phyloP scores from a whole-genome alignment of 1,139 yeast species.

The Scheffersomyces segobiensis region DNA sequence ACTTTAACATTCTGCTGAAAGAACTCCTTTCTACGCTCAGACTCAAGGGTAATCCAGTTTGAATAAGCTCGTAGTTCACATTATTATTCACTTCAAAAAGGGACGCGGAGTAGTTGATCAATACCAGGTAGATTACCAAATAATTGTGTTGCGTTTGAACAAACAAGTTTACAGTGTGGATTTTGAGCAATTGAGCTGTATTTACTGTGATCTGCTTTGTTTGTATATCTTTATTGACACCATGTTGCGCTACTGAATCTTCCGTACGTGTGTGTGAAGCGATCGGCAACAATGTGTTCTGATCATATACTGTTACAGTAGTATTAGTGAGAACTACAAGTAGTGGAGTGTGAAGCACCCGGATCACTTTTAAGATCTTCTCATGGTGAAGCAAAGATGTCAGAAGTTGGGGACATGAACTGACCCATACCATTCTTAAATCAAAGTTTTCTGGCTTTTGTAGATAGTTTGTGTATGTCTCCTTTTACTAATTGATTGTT shows the following conservation, averaged over 20 bases:
- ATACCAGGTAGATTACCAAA: conserved; percentile 36
- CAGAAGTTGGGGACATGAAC: conserved; percentile 34
- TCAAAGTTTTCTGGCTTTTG: not conserved
- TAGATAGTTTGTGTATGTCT: not conserved
- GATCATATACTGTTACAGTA: conserved; percentile 29
- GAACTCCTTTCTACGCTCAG: conserved; percentile 28
- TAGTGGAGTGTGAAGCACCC: conserved; percentile 36
- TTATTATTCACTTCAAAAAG: conserved; percentile 32
- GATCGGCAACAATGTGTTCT: conserved; percentile 35
- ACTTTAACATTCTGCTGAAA: conserved; percentile 29
- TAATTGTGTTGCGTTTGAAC: conserved; percentile 34
- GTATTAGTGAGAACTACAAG: conserved; percentile 31
- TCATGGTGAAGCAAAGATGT: conserved; percentile 26
- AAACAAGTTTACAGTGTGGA: conserved; percentile 30
- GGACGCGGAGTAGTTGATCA: conserved; percentile 31
- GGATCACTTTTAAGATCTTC: conserved; percentile 24
- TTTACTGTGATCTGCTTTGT: conserved; percentile 31
- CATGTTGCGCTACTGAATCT: conserved; percentile 38
- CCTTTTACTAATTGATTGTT: not conserved
- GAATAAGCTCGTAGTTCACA: conserved; percentile 28
- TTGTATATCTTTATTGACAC: conserved; percentile 25
- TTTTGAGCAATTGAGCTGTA: conserved; percentile 27
- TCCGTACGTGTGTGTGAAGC: conserved; percentile 29
- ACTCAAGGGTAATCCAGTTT: conserved; percentile 36
- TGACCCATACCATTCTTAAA: conserved; percentile 37